Evolutionary conservation across 23 red algal genomes (phyloP), one percentile per base, ranked within the genome.

Genomic region (Agarophyton chilense): DNA sequence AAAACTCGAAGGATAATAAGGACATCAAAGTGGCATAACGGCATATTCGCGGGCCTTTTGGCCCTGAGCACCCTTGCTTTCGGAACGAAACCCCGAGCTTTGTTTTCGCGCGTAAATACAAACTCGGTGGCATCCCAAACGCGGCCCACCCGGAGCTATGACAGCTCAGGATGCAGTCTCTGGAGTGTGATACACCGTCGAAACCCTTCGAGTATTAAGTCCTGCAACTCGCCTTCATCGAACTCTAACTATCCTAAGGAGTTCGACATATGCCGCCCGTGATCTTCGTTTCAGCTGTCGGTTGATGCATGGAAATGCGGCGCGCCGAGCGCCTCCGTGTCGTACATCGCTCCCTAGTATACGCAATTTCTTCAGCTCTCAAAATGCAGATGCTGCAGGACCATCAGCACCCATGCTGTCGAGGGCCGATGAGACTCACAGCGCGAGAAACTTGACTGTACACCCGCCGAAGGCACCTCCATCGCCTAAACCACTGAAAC

Each of bases 301-400:
- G 72, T 79, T 73, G 16, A 89, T 89, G 85, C 85, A 67, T 45
- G 71, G 26, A 67, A 62, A 89, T 89, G 85, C 38, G 85, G 85
- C 71, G 41, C 67, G 51, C n/a, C 35, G 74, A 44, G 85, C 85
- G 61, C 85, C 49, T 19, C 24, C 13, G 18, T 50, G 46, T 50
- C 47, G 71, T 10, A 89, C 71, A 13, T 77, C 41, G 36, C 70
- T 89, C 22, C 36, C 67, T 28, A 36, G 6, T 19, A 71, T 77
- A 17, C 85, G 73, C n/a, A 43, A 60, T 32, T 89, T 64, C 71
- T 89, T 89, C 39, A 56, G 43, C 52, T 53, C 51, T 6, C 85
- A 12, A 55, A 43, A 22, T 78, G 36, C 51, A 52, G 34, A 46
- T 65, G 39, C 38, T 28, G 26, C 85, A 9, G 36, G 51, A 24